Evolutionary conservation across 2,329 filamentous ascomycete species (phyloP), one percentile per base, ranked within the genome.

Genomic region (Hypoxylon sp.): DNA sequence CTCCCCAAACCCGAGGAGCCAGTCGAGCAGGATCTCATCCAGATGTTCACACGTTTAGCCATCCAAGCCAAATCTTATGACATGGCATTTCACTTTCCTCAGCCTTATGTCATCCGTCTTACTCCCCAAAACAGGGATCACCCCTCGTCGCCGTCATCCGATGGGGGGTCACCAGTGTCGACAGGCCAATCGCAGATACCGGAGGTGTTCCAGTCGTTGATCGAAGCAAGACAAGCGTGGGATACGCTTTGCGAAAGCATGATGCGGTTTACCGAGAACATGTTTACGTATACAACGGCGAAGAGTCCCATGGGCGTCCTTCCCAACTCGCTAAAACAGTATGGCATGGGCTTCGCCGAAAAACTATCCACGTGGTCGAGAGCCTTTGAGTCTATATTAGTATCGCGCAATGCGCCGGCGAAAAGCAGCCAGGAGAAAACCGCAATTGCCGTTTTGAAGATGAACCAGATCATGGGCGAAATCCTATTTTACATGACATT

Each of bases 21-120:
- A 0, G 79, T 86, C 5, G 85, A 87, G 65, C 81, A 85, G 52
- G 87, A 89, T 70, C 79, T 89, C 24, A 79, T 86, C 5, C 84
- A 86, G 51, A 88, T 89, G 79, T 89, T 89, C 68, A 88, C 84
- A 1, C 82, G 87, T 4, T 78, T 89, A 1, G 86, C 86, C 2
- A 87, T 89, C 44, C 87, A 89, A 72, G 87, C 87, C 44, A 89
- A 89, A 71, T 88, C 86, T 0, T 89, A 89, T 71, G 87, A 89
- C 69, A 86, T 89, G 85, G 87, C 87, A 30, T 89, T 89, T 70
- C 87, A 89, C 72, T 89, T 89, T 62, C 87, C 87, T 1, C 80
- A 86, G 28, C 86, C 87, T 0, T 87, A 83, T 58, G 86, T 89
- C 6, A 85, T 89, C 62, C 81, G 81, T 5, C 78, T 86, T 8